Percentiles rank a stretch among this genome's conserved stretches.
phyloP scores from a whole-genome alignment of 768 basidiomycete species.

The Lyophyllum shimeji region DNA sequence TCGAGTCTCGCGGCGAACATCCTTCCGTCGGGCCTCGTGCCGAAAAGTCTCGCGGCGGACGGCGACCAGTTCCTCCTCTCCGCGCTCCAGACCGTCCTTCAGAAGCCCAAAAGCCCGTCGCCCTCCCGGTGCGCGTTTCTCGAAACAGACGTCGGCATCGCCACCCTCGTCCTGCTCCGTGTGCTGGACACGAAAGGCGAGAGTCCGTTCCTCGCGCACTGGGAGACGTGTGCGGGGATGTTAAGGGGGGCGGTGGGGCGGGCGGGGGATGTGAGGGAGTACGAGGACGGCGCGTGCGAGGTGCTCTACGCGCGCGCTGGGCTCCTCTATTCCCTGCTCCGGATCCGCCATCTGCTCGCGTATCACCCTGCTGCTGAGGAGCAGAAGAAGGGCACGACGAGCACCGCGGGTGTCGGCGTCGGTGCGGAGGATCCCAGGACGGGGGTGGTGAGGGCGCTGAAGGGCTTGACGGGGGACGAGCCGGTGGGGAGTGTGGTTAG shows the following conservation, averaged over 20 bases:
- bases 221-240: constrained; percentile 21
- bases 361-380: constrained; percentile 2
- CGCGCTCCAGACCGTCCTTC: not conserved
- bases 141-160: constrained; percentile 39
- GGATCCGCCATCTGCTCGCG: too few relatives aligned
- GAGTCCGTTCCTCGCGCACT: constrained; percentile 17
- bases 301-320: constrained; percentile 61
- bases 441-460: not conserved
- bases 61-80: constrained; percentile 6
- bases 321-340: constrained; percentile 50
- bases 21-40: not conserved
- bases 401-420: too few relatives aligned
- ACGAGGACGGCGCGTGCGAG: constrained; percentile 44
- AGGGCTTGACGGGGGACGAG: constrained; percentile 32
- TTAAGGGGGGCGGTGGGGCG: constrained; percentile 22
- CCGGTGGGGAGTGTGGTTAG: constrained; percentile 36
- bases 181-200: constrained; percentile 12
- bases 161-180: constrained; percentile 34
- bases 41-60: not conserved
- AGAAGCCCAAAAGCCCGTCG: not conserved
- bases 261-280: constrained; percentile 6
- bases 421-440: constrained; percentile 8
- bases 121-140: constrained; percentile 34
- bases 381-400: not conserved
- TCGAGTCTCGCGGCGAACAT: not conserved